Conservation (phyloP, 1,284 basidiomycete species). For the Afroboletus lepidellus region DNA sequence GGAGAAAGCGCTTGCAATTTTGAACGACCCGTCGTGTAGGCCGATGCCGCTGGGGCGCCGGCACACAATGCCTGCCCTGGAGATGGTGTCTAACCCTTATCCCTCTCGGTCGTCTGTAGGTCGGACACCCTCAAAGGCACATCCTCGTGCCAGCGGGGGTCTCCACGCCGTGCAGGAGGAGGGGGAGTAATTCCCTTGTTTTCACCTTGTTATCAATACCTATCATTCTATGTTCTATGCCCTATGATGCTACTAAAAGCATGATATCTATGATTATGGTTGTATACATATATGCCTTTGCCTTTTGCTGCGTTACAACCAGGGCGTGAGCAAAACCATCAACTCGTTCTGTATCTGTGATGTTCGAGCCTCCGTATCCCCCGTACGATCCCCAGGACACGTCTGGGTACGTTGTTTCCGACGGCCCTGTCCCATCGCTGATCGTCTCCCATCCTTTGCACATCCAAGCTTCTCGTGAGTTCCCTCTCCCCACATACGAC, state of each 20-base stretch:
- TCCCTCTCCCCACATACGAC: background rate
- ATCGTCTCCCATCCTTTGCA: constrained; percentile 1
- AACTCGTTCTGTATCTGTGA: constrained; percentile 7
- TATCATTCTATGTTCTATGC: constrained; percentile 8
- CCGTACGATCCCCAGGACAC: constrained; percentile 70
- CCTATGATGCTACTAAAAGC: no score
- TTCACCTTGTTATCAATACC: background rate
- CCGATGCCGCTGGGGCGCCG: constrained; percentile 12
- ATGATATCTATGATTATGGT: background rate
- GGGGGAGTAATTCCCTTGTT: constrained; percentile 1
- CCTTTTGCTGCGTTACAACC: background rate
- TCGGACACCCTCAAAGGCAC: background rate
- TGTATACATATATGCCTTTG: background rate
- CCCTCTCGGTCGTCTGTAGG: background rate
- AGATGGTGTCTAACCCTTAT: background rate
- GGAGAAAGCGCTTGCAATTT: background rate
- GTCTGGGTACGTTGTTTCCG: constrained; percentile 40
- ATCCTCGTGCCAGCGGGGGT: background rate
- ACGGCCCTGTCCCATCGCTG: background rate
- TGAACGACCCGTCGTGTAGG: constrained; percentile 3
- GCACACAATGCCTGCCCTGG: constrained; percentile 17
- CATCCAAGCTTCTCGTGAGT: constrained; percentile 49
- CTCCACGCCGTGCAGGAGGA: constrained; percentile 13
- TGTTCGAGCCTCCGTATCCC: constrained; percentile 52
- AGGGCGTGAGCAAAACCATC: background rate